These are phyloP conservation scores for Phaeophleospora eucalypticola DNA, from an alignment of 2,329 filamentous ascomycete species.

Conservation along the genomic window DNA sequence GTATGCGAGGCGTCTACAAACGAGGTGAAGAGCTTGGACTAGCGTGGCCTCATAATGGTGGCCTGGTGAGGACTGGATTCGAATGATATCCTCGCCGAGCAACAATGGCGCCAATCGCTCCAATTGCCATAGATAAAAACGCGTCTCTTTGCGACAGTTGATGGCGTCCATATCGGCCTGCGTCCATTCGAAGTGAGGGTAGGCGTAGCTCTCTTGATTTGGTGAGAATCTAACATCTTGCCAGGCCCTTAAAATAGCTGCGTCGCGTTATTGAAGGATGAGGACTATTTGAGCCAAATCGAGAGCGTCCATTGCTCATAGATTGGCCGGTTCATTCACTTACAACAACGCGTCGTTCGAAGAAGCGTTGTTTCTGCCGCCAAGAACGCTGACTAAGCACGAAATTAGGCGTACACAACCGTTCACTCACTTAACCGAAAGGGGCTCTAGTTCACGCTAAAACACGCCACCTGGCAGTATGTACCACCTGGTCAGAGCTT, in stretches of 20 bases:
- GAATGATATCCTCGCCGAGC: background rate
- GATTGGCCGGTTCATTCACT: background rate
- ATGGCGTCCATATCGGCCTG: background rate
- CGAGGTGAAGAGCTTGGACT: background rate
- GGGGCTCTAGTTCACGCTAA: background rate
- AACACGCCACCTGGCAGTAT: background rate
- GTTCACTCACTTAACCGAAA: background rate
- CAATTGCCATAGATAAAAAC: background rate
- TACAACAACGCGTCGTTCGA: background rate
- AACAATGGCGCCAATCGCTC: background rate
- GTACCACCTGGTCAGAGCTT: background rate
- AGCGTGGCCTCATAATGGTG: background rate
- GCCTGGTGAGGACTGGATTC: background rate
- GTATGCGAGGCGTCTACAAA: background rate
- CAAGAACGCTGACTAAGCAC: background rate
- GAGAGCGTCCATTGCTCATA: background rate
- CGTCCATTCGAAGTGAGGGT: background rate
- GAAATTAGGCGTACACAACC: no score
- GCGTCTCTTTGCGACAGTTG: background rate
- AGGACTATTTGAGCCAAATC: background rate
- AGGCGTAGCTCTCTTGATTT: background rate
- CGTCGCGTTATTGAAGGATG: background rate
- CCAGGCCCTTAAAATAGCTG: background rate
- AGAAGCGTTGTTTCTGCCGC: background rate
- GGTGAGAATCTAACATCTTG: background rate